Percentiles rank a stretch among this genome's conserved stretches.
These are phyloP conservation scores for Lyophyllum decastes DNA, from an alignment of 768 basidiomycete species.

Conservation along the genomic window DNA sequence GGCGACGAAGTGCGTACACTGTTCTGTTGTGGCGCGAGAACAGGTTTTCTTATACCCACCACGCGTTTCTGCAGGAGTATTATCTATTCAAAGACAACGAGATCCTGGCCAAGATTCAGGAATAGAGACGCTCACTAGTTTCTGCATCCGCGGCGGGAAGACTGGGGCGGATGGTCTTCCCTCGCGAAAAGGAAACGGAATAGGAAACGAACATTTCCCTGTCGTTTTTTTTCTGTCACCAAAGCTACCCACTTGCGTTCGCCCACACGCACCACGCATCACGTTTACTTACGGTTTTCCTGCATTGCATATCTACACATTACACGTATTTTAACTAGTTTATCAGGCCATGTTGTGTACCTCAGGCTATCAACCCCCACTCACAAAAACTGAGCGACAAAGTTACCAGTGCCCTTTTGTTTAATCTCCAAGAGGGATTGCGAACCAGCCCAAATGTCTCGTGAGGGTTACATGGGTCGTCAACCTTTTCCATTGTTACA, in stretches of 20 bases:
- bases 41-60: not conserved
- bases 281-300: not conserved
- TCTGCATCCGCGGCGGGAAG: not conserved
- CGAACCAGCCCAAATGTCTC: no score
- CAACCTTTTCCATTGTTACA: no score
- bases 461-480: no score
- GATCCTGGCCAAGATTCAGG: slow-evolving; percentile 95
- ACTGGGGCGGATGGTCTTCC: not conserved
- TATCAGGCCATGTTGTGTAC: not conserved
- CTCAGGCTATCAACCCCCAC: not conserved
- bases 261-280: not conserved
- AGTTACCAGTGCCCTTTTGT: no score
- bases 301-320: slow-evolving; percentile 9
- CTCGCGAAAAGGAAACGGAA: not conserved
- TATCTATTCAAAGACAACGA: slow-evolving; percentile 93
- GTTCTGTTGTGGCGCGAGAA: not conserved
- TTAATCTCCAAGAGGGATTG: no score
- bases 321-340: not conserved
- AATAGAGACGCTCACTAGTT: slow-evolving; percentile 50
- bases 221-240: not conserved
- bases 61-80: slow-evolving; percentile 76
- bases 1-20: slow-evolving; percentile 82
- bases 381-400: no score
- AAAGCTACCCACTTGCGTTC: not conserved
- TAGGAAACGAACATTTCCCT: not conserved